Evolutionary conservation across 345 rosid genomes (phyloP).

Genomic region (Lagerstroemia speciosa): DNA sequence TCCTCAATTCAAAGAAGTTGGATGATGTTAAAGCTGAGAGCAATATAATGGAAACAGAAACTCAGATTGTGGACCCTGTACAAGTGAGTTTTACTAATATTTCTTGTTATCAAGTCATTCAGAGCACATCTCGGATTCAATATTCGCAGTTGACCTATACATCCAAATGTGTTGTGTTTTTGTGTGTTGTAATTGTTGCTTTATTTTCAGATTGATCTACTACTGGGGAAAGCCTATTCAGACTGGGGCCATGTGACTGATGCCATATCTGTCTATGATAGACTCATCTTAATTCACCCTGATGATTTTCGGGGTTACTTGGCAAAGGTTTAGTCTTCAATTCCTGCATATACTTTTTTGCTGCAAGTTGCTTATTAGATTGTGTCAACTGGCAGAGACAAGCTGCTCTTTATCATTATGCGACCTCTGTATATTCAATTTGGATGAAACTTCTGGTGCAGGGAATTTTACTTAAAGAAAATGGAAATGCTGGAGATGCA

Average conservation of each 20-base stretch:
- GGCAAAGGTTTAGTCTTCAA: constrained; percentile 54
- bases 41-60: constrained; percentile 21
- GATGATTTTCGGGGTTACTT: constrained; percentile 89
- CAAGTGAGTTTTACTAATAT: constrained; percentile 39
- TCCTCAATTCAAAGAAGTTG: constrained; percentile 31
- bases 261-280: constrained; percentile 79
- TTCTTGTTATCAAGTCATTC: background rate
- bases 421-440: background rate
- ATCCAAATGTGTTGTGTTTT: background rate
- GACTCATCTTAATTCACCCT: constrained; percentile 65
- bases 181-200: background rate
- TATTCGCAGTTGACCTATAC: background rate
- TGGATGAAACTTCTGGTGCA: constrained; percentile 17
- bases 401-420: background rate
- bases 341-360: background rate
- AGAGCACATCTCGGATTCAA: background rate
- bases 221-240: constrained; percentile 94
- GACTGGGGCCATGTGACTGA: constrained; percentile 88
- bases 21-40: constrained; percentile 21
- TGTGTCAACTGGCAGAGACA: background rate
- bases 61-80: constrained; percentile 43
- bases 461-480: constrained; percentile 88
- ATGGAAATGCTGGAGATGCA: constrained; percentile 74
- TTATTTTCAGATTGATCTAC: constrained; percentile 61
- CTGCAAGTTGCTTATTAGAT: background rate